Base-by-base conservation (phyloP, 2,329 filamentous ascomycete species). In the Xylariaceae sp. region DNA sequence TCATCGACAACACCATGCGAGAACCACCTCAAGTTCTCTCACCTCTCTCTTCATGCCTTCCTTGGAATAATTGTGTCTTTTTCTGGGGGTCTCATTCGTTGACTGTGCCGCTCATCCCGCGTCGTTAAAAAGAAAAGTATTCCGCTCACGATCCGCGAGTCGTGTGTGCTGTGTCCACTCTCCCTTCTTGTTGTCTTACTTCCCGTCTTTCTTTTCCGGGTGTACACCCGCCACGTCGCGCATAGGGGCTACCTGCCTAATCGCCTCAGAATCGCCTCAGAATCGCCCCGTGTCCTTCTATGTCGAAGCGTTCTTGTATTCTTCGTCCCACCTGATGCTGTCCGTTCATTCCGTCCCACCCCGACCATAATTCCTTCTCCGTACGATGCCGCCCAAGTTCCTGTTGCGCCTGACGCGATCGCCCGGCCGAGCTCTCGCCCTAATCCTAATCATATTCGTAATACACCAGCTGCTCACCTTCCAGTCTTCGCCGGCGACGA, bases 381-480 rank as follows among this genome's bases (percentile, higher is more conserved):
- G 11, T 50, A 51, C 50, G 31, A 50, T 55, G 55, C 39, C 50
- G 39, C 41, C 54, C 35, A 55, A 51, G 26, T 34, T 53, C 26
- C 27, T 60, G 44, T 56, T 56, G 30, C 51, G 53, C 39, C 48
- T 57, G 43, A 53, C 56, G 35, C 50, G 60, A 54, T 62, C 60
- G 52, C 55, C 56, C 34, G 59, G 47, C 52, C 58, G 60, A 52
- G 48, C 53, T 9, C 56, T 56, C 57, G 42, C 56, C 50, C 29
- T 58, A 51, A 46, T 59, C 44, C 58, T 62, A 47, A 45, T 62
- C 34, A 34, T 58, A 32, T 47, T 62, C 30, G 51, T 61, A 52
- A 55, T 65, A 44, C 58, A 57, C 31, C 61, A 66, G 47, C 61
- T 64, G 44, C 54, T 62, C 52, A 61, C 53, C 31, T 59, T 65